Percentiles rank a stretch among this genome's conserved stretches.
These are phyloP conservation scores for Glonium stellatum DNA, from an alignment of 495 filamentous ascomycete genomes.

Conservation along the genomic window DNA sequence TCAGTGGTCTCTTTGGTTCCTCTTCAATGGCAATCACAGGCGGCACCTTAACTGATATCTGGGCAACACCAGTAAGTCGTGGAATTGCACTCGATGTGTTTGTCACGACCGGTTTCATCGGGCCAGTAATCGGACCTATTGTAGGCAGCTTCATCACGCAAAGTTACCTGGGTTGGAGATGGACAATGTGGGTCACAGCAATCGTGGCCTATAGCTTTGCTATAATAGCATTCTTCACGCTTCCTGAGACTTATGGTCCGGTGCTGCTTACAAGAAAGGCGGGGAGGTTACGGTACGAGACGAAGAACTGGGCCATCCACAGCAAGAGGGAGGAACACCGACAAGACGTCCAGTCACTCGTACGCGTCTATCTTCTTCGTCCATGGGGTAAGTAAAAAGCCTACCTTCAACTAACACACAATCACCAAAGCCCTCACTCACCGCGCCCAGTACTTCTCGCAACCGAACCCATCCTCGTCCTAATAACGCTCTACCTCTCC, in stretches of 20 bases:
- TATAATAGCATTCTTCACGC: not conserved
- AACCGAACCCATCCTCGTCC: not conserved
- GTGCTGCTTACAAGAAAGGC: not conserved
- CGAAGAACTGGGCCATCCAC: not conserved
- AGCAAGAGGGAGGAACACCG: not conserved
- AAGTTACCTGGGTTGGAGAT: not conserved
- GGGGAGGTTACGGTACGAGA: not conserved
- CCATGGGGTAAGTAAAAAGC: not conserved
- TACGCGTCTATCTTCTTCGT: no score
- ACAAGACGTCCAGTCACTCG: no score
- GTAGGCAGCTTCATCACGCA: not conserved
- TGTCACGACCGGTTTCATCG: not conserved
- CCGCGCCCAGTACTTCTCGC: not conserved
- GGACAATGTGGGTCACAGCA: not conserved
- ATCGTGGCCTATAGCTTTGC: not conserved
- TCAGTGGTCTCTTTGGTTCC: not conserved
- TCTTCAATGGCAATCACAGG: not conserved
- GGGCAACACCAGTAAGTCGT: not conserved
- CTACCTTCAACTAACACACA: not conserved
- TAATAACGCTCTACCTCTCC: slow-evolving; percentile 39
- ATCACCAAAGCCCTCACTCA: not conserved
- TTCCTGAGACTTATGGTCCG: not conserved
- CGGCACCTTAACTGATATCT: not conserved
- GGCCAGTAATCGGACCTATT: not conserved
- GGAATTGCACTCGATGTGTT: not conserved